Base-by-base conservation (phyloP, 805 yeast species). In the Priceomyces carsonii region DNA sequence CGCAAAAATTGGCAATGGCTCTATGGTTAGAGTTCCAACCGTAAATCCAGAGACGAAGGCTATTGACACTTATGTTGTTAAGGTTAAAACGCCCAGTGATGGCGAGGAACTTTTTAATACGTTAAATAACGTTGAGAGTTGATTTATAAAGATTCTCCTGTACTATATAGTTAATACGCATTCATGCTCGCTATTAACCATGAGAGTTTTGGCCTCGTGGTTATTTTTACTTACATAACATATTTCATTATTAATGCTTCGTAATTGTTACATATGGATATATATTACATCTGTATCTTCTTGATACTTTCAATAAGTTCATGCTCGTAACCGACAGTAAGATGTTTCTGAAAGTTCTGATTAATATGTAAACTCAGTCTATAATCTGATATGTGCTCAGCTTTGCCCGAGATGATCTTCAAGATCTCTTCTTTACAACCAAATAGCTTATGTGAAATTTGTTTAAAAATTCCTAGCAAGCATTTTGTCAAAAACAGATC, bases 41-140 rank as follows among this genome's bases (percentile, higher is more conserved):
- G 71, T 85, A 32, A 73, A 71, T 21, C 45, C 53, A 4, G 60
- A 69, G 2, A 75, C 69, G 5, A 82, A 81, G 17, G 61, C 69
- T 27, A 66, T 89, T 32, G 79, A 76, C 21, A 82, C 89, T 1
- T 90, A 78, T 53, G 66, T 88, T 32, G 66, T 84, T 14, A 79
- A 78, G 49, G 95, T 91, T 28, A 91, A 90, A 63, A 80, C 88
- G 0, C 70, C 75, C n/a, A 75, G 63, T 3, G 91, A 82, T 55
- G 93, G 82, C 13, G 61, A 67, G 24, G 77, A 72, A 35, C 63
- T 85, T 38, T 51, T 72, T 19, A 40, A 50, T 9, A 41, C 50
- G 8, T 46, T 68, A 22, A 59, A 64, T 36, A 55, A 50, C 13
- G 49, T n/a, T n/a, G n/a, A n/a, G n/a, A n/a, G n/a, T n/a, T n/a